Evolutionary conservation across 2,329 filamentous ascomycete species (phyloP).

Genomic region (Diplodia mutila): DNA sequence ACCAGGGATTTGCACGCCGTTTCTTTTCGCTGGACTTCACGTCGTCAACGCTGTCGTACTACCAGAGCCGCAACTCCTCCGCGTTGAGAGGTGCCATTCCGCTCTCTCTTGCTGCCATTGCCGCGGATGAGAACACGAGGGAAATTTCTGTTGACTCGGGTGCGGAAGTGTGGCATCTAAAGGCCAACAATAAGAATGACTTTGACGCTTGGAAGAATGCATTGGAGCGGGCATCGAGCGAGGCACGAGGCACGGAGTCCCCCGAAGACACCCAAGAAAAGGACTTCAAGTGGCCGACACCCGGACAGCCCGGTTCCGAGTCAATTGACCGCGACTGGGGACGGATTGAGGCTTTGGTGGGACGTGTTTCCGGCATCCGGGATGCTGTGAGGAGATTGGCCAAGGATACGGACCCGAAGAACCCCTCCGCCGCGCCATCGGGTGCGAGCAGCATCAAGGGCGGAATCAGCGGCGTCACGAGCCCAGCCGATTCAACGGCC

Average conservation of each 20-base stretch:
- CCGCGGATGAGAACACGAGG: constrained; percentile 81
- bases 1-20: constrained; percentile 87
- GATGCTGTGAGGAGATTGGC: constrained; percentile 87
- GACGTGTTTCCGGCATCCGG: constrained; percentile 81
- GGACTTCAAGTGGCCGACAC: constrained; percentile 32
- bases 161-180: constrained; percentile 94
- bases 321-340: constrained; percentile 84
- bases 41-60: constrained; percentile 93
- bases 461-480: constrained; percentile 38
- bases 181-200: constrained; percentile 78
- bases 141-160: constrained; percentile 98
- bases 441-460: constrained; percentile 32
- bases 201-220: constrained; percentile 87
- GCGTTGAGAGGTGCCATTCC: constrained; percentile 91
- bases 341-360: constrained; percentile 82
- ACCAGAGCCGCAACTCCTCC: constrained; percentile 90
- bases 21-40: constrained; percentile 97
- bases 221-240: constrained; percentile 77
- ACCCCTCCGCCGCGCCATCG: constrained; percentile 37
- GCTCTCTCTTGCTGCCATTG: constrained; percentile 85
- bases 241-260: constrained; percentile 38
- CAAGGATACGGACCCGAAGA: constrained; percentile 75
- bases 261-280: constrained; percentile 35
- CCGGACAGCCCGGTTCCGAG: constrained; percentile 32
- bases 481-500: constrained; percentile 47